These are phyloP conservation scores for Lepidium sativum DNA, from an alignment of 345 rosid species.

Conservation along the genomic window DNA sequence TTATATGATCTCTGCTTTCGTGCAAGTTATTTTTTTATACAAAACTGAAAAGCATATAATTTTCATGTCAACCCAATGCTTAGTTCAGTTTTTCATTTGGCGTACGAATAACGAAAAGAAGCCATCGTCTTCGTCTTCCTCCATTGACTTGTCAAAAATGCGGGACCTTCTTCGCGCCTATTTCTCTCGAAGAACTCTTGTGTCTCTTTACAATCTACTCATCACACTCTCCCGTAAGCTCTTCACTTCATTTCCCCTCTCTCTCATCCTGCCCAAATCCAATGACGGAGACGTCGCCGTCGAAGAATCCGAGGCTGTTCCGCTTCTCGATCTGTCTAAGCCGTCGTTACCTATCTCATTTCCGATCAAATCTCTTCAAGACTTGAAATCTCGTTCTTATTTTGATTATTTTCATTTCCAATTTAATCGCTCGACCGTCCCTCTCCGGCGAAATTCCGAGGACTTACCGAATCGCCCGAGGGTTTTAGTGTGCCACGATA, in stretches of 20 bases:
- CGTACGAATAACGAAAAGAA: conserved; percentile 5
- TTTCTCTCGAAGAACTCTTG: conserved; percentile 27
- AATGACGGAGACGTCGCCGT: conserved; percentile 9
- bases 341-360: conserved; percentile 63
- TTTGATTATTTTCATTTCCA: conserved; percentile 77
- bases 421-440: conserved; percentile 50
- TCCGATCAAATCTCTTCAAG: conserved; percentile 60
- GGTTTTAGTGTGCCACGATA: conserved; percentile 76
- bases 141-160: conserved; percentile 14
- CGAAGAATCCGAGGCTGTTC: conserved; percentile 15
- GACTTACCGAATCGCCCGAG: conserved; percentile 39
- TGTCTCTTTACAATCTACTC: conserved; percentile 25
- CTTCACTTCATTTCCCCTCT: conserved; percentile 9
- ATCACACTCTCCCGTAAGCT: conserved; percentile 1
- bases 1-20: background rate
- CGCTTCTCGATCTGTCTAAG: conserved; percentile 39
- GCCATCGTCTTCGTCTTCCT: conserved; percentile 5
- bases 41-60: background rate
- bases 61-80: background rate
- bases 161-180: conserved; percentile 22
- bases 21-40: background rate
- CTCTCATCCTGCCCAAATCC: conserved; percentile 26
- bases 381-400: conserved; percentile 50
- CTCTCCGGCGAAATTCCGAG: conserved; percentile 29
- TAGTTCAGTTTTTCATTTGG: background rate